These are phyloP conservation scores for Phaeosphaeria sp. DNA, from an alignment of 2,329 filamentous ascomycete species.

Conservation along the genomic window DNA sequence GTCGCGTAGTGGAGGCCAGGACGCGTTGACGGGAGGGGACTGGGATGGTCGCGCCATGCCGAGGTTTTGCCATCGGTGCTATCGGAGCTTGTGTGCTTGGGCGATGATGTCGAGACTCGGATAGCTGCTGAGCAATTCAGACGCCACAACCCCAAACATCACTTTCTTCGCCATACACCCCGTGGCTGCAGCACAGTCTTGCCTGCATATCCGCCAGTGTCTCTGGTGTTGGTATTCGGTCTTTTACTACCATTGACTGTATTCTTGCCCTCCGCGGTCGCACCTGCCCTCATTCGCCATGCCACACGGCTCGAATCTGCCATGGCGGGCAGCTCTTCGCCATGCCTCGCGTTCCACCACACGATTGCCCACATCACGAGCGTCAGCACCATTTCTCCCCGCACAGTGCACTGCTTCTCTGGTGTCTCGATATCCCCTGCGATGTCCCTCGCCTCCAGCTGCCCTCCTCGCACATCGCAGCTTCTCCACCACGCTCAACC, in stretches of 20 bases:
- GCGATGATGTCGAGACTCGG: constrained; percentile 33
- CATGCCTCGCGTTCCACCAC: constrained; percentile 53
- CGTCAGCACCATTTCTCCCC: constrained; percentile 33
- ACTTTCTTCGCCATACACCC: constrained; percentile 14
- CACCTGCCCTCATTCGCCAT: constrained; percentile 48
- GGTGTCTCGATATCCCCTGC: constrained; percentile 27
- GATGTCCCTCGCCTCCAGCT: constrained; percentile 37
- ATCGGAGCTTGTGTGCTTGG: constrained; percentile 31
- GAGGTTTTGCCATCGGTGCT: constrained; percentile 24
- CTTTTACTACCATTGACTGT: not conserved
- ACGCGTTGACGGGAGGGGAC: not conserved
- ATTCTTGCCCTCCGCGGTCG: constrained; percentile 15
- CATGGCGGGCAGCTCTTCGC: constrained; percentile 68
- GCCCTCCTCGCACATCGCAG: constrained; percentile 42
- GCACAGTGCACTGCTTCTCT: constrained; percentile 39
- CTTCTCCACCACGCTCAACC: constrained; percentile 52
- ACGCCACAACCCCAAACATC: constrained; percentile 17
- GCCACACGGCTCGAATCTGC: constrained; percentile 69
- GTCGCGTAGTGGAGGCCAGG: not conserved
- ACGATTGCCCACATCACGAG: constrained; percentile 37
- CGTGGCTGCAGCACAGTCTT: constrained; percentile 10
- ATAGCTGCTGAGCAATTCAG: constrained; percentile 27
- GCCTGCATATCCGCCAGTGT: constrained; percentile 8
- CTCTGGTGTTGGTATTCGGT: constrained; percentile 11
- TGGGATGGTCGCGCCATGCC: constrained; percentile 8